Conservation (phyloP, 1,284 basidiomycete species). For the Fereydounia khargensis region DNA sequence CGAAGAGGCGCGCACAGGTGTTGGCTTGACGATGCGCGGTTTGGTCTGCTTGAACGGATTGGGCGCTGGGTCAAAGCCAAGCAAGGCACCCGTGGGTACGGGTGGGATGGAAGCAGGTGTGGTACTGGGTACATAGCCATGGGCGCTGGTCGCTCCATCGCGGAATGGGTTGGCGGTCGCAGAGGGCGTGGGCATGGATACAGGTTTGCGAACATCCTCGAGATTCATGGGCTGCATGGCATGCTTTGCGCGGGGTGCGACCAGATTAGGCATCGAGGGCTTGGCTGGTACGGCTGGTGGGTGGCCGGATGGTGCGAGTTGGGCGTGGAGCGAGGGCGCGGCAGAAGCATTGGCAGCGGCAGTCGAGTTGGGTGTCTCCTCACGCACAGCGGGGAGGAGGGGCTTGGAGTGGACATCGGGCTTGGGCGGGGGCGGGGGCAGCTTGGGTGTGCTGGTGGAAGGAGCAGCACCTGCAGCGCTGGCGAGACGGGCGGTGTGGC, state of each 20-base stretch:
- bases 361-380: constrained; percentile 4
- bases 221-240: constrained; percentile 27
- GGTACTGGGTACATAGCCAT: constrained; percentile 18
- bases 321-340: neutral
- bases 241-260: constrained; percentile 30
- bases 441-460: constrained; percentile 3
- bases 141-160: constrained; percentile 17
- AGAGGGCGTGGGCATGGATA: constrained; percentile 15
- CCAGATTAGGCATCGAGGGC: constrained; percentile 28
- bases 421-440: constrained; percentile 10
- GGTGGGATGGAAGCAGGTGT: constrained; percentile 20
- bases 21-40: constrained; percentile 48
- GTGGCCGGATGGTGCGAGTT: constrained; percentile 4
- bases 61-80: constrained; percentile 47
- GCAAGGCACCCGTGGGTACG: constrained; percentile 12
- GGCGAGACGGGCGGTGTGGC: constrained; percentile 15
- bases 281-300: constrained; percentile 37
- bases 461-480: constrained; percentile 14
- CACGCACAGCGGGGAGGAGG: constrained; percentile 26
- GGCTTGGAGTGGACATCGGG: constrained; percentile 27
- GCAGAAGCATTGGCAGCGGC: neutral
- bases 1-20: constrained; percentile 44
- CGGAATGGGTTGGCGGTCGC: constrained; percentile 31
- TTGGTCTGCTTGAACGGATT: constrained; percentile 52
- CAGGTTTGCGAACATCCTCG: too few species aligned